Conservation (phyloP, 257 asterid species). For the Leptodermis oblonga region DNA sequence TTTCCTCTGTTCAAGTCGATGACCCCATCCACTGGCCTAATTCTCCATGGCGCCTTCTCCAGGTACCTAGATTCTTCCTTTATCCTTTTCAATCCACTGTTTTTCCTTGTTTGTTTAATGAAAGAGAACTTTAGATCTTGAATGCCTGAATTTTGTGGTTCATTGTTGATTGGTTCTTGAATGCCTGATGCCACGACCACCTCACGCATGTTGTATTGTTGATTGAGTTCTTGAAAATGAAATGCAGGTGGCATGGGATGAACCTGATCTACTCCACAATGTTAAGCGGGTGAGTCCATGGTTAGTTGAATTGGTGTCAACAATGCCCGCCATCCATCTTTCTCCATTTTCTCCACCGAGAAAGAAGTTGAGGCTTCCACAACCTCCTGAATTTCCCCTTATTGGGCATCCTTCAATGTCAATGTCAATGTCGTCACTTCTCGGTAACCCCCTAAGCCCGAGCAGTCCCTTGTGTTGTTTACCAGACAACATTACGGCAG, state of each 20-base stretch:
- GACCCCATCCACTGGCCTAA: constrained; percentile 73
- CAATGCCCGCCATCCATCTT: constrained; percentile 44
- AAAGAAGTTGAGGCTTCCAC: constrained; percentile 64
- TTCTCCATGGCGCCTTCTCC: constrained; percentile 89
- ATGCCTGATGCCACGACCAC: no score
- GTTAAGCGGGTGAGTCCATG: constrained; percentile 79
- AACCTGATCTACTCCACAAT: constrained; percentile 73
- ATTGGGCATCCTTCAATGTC: constrained; percentile 35
- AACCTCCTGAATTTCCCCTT: constrained; percentile 43
- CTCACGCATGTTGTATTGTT: no score
- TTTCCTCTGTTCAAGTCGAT: constrained; percentile 55
- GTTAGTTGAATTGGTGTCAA: constrained; percentile 69
- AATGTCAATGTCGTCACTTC: constrained; percentile 16
- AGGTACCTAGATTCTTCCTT: constrained; percentile 27
- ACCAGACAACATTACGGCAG: constrained; percentile 52
- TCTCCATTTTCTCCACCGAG: constrained; percentile 61
- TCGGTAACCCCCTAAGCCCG: constrained; percentile 55
- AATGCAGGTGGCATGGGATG: constrained; percentile 72
- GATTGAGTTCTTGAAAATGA: background rate
- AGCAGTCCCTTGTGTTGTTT: constrained; percentile 66
- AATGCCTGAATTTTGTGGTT: no score
- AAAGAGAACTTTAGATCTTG: no score
- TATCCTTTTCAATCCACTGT: background rate
- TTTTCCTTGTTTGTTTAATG: background rate
- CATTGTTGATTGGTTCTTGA: no score